A percentile compares a stretch with the other conserved stretches of the same genome.
Conservation (phyloP, 345 rosid genomes). For the Hibiscus mutabilis region DNA sequence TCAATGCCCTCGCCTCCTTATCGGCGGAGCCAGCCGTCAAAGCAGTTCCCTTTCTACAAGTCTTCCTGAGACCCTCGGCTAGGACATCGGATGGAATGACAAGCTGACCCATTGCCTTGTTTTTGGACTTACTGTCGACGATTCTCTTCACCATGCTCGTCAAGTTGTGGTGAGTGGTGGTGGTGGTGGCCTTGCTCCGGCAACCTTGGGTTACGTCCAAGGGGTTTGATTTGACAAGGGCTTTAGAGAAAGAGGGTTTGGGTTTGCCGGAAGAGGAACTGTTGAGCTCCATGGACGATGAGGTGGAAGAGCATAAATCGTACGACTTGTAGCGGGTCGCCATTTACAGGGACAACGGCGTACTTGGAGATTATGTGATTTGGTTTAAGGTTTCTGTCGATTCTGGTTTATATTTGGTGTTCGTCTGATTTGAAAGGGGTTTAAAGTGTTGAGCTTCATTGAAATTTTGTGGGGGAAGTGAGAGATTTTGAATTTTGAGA, state of each 20-base stretch:
- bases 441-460: too few species aligned
- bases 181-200: not conserved
- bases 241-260: conserved; percentile 32
- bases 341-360: conserved; percentile 19
- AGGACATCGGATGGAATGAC: conserved; percentile 52
- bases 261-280: too few species aligned
- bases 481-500: too few species aligned
- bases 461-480: too few species aligned
- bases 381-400: too few species aligned
- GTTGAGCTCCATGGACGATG: conserved; percentile 19
- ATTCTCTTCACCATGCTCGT: conserved; percentile 62
- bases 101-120: conserved; percentile 23
- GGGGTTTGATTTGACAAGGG: conserved; percentile 50
- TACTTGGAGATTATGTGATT: not conserved
- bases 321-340: conserved; percentile 71
- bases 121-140: conserved; percentile 47
- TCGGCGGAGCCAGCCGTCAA: conserved; percentile 30
- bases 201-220: conserved; percentile 19
- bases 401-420: too few species aligned
- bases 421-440: too few species aligned
- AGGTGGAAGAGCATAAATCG: conserved; percentile 62
- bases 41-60: conserved; percentile 39
- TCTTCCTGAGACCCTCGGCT: conserved; percentile 64
- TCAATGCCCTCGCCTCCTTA: conserved; percentile 50
- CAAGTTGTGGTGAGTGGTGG: conserved; percentile 31